A percentile compares a stretch with the other conserved stretches of the same genome.
Conservation (phyloP, 192 early-diverging fungal species). For the Coemansia guatemalensis region DNA sequence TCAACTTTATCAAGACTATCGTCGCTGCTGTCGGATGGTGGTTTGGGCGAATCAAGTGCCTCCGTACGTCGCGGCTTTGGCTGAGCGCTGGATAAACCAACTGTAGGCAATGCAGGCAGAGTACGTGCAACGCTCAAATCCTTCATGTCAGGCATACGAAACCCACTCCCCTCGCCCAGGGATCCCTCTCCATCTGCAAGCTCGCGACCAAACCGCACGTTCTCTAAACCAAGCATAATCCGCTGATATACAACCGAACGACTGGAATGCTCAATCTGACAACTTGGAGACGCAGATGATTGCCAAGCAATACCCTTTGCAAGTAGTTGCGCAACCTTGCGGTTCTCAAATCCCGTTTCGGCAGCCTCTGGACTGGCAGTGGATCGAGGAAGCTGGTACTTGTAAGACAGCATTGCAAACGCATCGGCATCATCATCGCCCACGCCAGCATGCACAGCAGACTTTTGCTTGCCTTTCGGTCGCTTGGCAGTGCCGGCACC, state of each 20-base stretch:
- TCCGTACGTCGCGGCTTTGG: not conserved
- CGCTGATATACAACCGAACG: constrained; percentile 28
- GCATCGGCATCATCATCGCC: constrained; percentile 16
- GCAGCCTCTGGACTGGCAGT: not conserved
- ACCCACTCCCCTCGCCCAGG: not conserved
- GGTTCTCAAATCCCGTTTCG: not conserved
- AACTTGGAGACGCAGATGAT: constrained; percentile 25
- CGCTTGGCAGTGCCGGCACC: not conserved
- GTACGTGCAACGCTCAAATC: not conserved
- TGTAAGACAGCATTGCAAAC: constrained; percentile 27
- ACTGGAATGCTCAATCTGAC: constrained; percentile 21
- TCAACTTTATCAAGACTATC: constrained; percentile 12
- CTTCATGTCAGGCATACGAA: constrained; percentile 11
- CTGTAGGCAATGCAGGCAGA: not conserved
- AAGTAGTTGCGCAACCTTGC: constrained; percentile 25
- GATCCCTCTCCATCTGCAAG: not conserved
- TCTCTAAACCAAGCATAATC: constrained; percentile 42
- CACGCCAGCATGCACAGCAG: constrained; percentile 13
- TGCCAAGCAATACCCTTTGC: constrained; percentile 41
- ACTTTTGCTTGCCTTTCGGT: constrained; percentile 12
- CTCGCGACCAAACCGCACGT: constrained; percentile 24
- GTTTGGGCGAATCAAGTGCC: too few relatives aligned
- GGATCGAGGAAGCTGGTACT: constrained; percentile 18
- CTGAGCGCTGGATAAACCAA: not conserved
- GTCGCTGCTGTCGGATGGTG: constrained; percentile 9